These are phyloP conservation scores for Moniliella sp. DNA, from an alignment of 1,284 basidiomycete species.

Conservation along the genomic window DNA sequence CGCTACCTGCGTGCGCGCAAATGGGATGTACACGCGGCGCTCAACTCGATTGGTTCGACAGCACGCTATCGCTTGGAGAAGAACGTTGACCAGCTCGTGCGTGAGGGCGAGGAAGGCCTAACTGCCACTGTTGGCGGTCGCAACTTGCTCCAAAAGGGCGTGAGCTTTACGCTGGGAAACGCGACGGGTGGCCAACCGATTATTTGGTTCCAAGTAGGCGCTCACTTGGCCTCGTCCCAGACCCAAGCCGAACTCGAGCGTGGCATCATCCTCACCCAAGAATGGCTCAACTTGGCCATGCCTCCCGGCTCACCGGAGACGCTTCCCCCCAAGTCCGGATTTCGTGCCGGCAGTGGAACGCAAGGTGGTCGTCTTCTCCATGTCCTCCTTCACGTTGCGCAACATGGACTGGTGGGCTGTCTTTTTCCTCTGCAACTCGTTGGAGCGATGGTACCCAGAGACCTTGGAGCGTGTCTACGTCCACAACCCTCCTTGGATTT, in stretches of 20 bases:
- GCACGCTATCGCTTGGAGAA: slow-evolving; percentile 13
- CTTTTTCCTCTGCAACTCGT: slow-evolving; percentile 26
- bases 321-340: too few species aligned
- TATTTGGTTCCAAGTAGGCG: slow-evolving; percentile 23
- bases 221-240: slow-evolving; percentile 22
- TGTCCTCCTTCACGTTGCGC: slow-evolving; percentile 22
- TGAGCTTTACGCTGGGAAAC: slow-evolving; percentile 18
- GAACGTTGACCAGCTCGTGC: slow-evolving; percentile 12
- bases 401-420: slow-evolving; percentile 27
- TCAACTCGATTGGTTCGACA: slow-evolving; percentile 16
- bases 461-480: slow-evolving; percentile 21
- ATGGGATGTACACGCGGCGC: slow-evolving; percentile 10
- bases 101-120: slow-evolving; percentile 13
- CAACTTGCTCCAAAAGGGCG: slow-evolving; percentile 23
- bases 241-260: slow-evolving; percentile 21
- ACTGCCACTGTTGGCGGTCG: slow-evolving; percentile 14
- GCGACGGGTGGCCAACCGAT: slow-evolving; percentile 15
- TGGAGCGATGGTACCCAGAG: slow-evolving; percentile 23
- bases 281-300: slow-evolving; percentile 15
- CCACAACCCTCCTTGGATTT: slow-evolving; percentile 27
- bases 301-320: too few species aligned
- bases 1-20: slow-evolving; percentile 6
- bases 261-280: slow-evolving; percentile 18
- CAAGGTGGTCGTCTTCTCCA: slow-evolving; percentile 27
- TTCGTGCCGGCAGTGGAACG: slow-evolving; percentile 22